Base-by-base conservation (phyloP, 2,329 filamentous ascomycete species). In the Knoxdaviesia proteae region DNA sequence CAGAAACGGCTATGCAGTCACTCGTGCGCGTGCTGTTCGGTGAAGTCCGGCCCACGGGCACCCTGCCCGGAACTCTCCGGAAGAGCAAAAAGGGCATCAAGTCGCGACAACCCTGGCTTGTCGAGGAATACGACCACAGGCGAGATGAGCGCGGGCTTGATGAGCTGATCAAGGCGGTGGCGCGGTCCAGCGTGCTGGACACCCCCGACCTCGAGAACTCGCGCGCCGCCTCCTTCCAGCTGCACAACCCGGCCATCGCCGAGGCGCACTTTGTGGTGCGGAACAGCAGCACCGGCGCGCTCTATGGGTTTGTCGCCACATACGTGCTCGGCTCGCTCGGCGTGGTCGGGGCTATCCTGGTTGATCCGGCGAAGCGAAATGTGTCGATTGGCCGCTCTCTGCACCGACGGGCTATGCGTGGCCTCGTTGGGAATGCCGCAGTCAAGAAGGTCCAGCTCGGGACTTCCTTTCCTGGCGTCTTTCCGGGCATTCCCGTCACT, bases 71-170 rank as follows among this genome's bases (percentile, higher is more conserved):
- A 1, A 88, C 84, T 0, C 71, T 94, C 49, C 77, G 82, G 45
- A 88, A 88, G 58, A 92, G 79, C 55, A 82, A 86, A 53, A 93
- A 90, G 57, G 71, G 83, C 0, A 74, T 83, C 46, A 88, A 92
- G 51, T 86, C 84, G n/a, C 75, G 83, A 46, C 86, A 94, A 53
- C 84, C 92, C 51, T 96, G 88, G 88, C 73, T 96, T 1, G 87
- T 94, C 0, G 88, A 94, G 54, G 76, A 73, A 39, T 96, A 86
- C 62, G 81, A 87, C 51, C 75, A 79, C 45, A 76, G 83, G 36
- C 70, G 87, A 44, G 88, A 96, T 54, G 65, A 69, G 2, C 63
- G 70, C 40, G 81, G 77, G 0, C 64, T 96, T 5, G 75, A 88
- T 46, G 76, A 73, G n/a, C 66, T 96, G 6, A 67, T 94, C 40